Base-by-base conservation (phyloP, 2,329 filamentous ascomycete species). In the Claviceps pazoutovae region DNA sequence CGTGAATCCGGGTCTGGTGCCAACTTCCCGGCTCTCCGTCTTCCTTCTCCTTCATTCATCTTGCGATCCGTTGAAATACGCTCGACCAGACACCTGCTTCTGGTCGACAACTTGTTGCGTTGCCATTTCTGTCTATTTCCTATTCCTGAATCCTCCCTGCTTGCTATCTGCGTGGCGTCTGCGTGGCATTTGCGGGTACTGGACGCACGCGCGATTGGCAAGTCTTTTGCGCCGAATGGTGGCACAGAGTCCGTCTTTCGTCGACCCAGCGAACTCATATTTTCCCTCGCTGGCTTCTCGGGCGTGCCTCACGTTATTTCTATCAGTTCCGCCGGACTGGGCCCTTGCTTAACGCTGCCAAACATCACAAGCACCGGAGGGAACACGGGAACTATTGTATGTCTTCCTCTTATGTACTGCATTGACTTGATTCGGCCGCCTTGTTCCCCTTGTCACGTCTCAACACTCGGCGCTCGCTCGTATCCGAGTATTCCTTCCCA, bases 11-110 rank as follows among this genome's bases (percentile, higher is more conserved):
- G 23, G 16, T 38, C 46, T 48, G 44, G 37, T 48, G 34, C 46
- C 51, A 42, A 49, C 43, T 48, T 43, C 44, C 38, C 49, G 52
- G 30, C 19, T 48, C 38, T 51, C 23, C 11, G 37, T 53, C 51
- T 48, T 50, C 14, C 30, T 39, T 48, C 51, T 34, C 46, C 21
- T 44, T 39, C 43, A 23, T 47, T 47, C 37, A 11, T 41, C 48
- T 50, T 38, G 17, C 42, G 16, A 43, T 42, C 43, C 45, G 19
- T 42, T 41, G 51, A 46, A 21, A 19, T 9, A 16, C 34, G 16
- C n/a, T 17, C 37, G 46, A 34, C 34, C 26, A 30, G 26, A n/a
- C 26, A 13, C 26, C 8, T 8, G 37, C 37, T 16, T n/a, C 16
- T 39, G 37, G 37, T 39, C 37, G 37, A 39, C 13, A 6, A n/a